Evolutionary conservation across 495 filamentous ascomycete genomes (phyloP), one percentile per base, ranked within the genome.

Genomic region (Tuber brumale): DNA sequence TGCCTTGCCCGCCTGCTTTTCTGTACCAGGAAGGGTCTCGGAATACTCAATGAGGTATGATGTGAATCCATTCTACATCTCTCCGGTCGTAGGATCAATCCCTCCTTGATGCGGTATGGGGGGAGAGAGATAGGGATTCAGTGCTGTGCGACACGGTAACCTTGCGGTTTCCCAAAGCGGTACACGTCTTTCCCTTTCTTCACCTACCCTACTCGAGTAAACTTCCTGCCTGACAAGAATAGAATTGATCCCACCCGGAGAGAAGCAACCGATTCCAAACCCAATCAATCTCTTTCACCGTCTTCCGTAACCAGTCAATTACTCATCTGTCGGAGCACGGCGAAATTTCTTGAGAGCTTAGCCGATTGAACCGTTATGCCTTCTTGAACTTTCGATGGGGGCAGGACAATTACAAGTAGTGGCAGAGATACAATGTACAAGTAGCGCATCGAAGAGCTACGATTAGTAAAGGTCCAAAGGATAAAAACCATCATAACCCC

Each of bases 111-210:
- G 16, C 16, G 57, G 57, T 7, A 66, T 66, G 57, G 57, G n/a
- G n/a, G n/a, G n/a, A n/a, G 12, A 7, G 57, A 66, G 57, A 66
- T 66, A 66, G 57, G 57, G 57, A 61, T n/a, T 61, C n/a, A n/a
- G 57, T 9, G n/a, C 10, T 31, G n/a, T 61, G n/a, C n/a, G 57
- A 61, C 31, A 61, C n/a, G 2, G 57, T 66, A 66, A 35, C 57
- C 27, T 35, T 66, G 1, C 1, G 57, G 3, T 35, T 66, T 35
- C 57, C 57, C 12, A 66, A 66, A 31, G 31, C 14, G n/a, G 57
- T 35, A 66, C 12, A 35, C 3, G 14, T 66, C 27, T 35, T 66
- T 66, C 27, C 57, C 57, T 35, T 35, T 66, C 27, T 66, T 66
- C 27, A 35, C 57, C 31, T 57, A 48, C 27, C 10, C n/a, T 14